These are phyloP conservation scores for Candida sithepensis DNA, from an alignment of 805 yeast genomes.

Conservation along the genomic window DNA sequence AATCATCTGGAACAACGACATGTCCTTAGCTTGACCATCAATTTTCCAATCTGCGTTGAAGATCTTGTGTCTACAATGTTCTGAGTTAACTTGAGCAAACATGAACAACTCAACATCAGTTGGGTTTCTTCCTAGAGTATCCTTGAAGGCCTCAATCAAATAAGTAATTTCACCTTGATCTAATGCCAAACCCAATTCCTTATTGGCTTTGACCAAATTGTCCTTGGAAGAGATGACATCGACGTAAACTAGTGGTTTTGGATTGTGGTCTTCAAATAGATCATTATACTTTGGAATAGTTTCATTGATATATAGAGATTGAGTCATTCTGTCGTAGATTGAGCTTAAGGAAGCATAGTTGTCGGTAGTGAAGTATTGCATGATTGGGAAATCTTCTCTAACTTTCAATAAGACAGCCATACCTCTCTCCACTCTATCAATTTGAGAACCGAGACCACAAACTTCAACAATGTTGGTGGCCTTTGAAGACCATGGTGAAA, in stretches of 20 bases:
- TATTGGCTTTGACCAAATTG: slow-evolving; percentile 72
- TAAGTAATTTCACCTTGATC: slow-evolving; percentile 92
- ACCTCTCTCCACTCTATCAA: slow-evolving; percentile 92
- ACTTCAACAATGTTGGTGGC: slow-evolving; percentile 93
- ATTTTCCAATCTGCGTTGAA: slow-evolving; percentile 98
- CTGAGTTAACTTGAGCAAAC: slow-evolving; percentile 99
- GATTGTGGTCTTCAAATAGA: slow-evolving; percentile 71
- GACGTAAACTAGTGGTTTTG: slow-evolving; percentile 78
- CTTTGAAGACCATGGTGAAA: slow-evolving; percentile 98
- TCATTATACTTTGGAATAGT: slow-evolving; percentile 64
- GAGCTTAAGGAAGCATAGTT: slow-evolving; percentile 56
- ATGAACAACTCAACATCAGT: slow-evolving; percentile 97
- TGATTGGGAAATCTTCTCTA: slow-evolving; percentile 65
- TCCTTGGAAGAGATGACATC: slow-evolving; percentile 56
- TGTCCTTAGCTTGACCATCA: slow-evolving; percentile 71
- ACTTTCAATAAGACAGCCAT: slow-evolving; percentile 67
- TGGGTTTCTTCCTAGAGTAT: slow-evolving; percentile 78
- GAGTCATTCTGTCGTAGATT: slow-evolving; percentile 94
- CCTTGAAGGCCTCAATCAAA: slow-evolving; percentile 75
- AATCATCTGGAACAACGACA: slow-evolving; percentile 88
- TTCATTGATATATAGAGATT: slow-evolving; percentile 51
- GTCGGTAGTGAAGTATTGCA: slow-evolving; percentile 49
- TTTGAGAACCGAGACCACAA: slow-evolving; percentile 69
- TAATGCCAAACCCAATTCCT: slow-evolving; percentile 85
- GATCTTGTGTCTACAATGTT: slow-evolving; percentile 98